A percentile compares a stretch with the other conserved stretches of the same genome.
Conservation (phyloP, 1,139 yeast genomes). For the Pichia terricola region DNA sequence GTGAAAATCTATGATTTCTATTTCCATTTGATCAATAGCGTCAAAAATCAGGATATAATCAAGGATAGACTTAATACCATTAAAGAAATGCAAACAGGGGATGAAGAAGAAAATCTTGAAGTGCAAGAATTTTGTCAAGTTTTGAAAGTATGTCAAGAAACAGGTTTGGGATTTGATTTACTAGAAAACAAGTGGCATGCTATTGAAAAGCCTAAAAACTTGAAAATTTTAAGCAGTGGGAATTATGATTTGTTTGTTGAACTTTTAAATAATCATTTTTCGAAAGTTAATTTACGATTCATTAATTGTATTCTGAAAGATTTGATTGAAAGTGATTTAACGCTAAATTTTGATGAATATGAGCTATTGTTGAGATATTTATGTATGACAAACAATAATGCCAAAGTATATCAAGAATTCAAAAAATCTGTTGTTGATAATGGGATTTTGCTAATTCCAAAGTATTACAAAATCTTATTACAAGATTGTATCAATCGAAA, state of each 20-base stretch:
- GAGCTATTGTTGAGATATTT: no score
- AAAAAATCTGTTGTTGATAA: no score
- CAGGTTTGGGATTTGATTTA: not conserved
- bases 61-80: no score
- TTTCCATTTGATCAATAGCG: conserved; percentile 1
- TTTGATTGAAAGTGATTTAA: conserved; percentile 2
- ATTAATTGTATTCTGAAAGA: conserved; percentile 6
- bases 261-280: not conserved
- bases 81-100: not conserved
- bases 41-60: no score
- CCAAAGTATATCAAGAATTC: no score
- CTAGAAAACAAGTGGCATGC: conserved; percentile 3
- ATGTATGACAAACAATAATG: no score
- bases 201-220: conserved; percentile 6
- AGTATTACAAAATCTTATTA: conserved; percentile 15
- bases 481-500: conserved; percentile 11
- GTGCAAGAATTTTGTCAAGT: not conserved
- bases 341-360: conserved; percentile 10
- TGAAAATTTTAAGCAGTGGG: conserved; percentile 1
- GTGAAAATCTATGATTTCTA: conserved; percentile 6
- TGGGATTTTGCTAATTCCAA: conserved; percentile 7
- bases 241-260: not conserved
- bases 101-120: not conserved
- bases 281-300: conserved; percentile 1
- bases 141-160: not conserved